phyloP scores from a whole-genome alignment of 2,329 filamentous ascomycete genomes.

The Cladosporium sp. region DNA sequence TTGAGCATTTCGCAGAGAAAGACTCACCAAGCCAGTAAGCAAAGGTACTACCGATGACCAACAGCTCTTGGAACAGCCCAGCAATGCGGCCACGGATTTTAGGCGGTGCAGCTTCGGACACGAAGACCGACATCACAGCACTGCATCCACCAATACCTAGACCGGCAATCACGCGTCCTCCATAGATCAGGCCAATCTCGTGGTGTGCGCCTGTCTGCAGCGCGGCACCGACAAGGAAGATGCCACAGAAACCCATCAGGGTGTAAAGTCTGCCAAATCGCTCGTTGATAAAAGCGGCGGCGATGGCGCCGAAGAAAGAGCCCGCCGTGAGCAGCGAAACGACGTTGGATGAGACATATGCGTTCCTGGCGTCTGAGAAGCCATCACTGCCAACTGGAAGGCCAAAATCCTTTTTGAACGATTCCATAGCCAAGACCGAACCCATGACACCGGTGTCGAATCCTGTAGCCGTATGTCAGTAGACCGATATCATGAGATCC shows the following conservation, averaged over 20 bases:
- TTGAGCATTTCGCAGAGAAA: too few relatives aligned
- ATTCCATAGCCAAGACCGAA: constrained; percentile 58
- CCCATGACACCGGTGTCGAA: constrained; percentile 63
- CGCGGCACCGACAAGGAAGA: constrained; percentile 59
- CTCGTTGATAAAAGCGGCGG: constrained; percentile 53
- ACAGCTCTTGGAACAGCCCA: constrained; percentile 17
- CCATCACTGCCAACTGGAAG: constrained; percentile 46
- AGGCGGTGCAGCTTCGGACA: constrained; percentile 55
- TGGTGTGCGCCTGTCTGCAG: constrained; percentile 60
- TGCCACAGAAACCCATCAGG: constrained; percentile 52
- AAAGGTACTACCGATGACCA: constrained; percentile 21
- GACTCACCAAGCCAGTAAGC: constrained; percentile 26
- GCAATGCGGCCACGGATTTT: constrained; percentile 47
- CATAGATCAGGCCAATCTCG: constrained; percentile 53
- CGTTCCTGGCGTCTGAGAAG: constrained; percentile 40
- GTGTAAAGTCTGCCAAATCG: constrained; percentile 51
- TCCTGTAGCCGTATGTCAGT: constrained; percentile 20
- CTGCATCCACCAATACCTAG: constrained; percentile 50
- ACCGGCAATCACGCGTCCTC: constrained; percentile 50
- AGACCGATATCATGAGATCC: neutral
- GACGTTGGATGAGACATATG: constrained; percentile 59
- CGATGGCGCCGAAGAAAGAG: constrained; percentile 61
- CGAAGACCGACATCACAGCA: constrained; percentile 57
- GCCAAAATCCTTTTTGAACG: constrained; percentile 44
- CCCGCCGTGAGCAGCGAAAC: constrained; percentile 67